These are phyloP conservation scores for Colletotrichum echinochloae DNA, from an alignment of 2,329 filamentous ascomycete genomes.

Conservation along the genomic window DNA sequence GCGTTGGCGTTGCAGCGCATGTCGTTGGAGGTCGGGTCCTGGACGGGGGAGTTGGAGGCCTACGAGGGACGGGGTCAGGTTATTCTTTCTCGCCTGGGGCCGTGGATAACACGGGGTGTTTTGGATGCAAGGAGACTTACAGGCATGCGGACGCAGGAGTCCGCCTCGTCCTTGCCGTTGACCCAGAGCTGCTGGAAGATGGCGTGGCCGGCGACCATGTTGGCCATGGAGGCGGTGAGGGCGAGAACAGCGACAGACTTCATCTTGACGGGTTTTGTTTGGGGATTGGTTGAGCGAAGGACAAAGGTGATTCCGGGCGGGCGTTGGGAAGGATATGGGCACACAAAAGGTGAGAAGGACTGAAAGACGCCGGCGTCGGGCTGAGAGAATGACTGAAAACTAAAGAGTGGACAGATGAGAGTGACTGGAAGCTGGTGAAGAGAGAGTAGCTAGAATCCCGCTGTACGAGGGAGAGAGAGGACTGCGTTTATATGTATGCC, in stretches of 20 bases:
- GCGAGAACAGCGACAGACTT: conserved; percentile 34
- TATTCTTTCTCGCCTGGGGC: neutral
- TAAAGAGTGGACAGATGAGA: conserved; percentile 40
- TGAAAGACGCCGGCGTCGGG: conserved; percentile 40
- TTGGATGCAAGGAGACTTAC: neutral
- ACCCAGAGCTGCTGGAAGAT: conserved; percentile 64
- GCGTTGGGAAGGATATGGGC: conserved; percentile 31
- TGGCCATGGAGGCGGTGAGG: conserved; percentile 39
- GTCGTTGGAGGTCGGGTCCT: conserved; percentile 53
- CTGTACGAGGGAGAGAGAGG: neutral
- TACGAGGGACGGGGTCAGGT: neutral
- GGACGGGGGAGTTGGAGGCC: conserved; percentile 55
- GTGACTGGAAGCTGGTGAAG: conserved; percentile 36
- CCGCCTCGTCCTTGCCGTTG: conserved; percentile 47
- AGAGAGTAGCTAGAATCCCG: neutral
- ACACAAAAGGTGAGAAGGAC: conserved; percentile 38
- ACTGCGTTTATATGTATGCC: conserved; percentile 30
- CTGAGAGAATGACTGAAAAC: conserved; percentile 37
- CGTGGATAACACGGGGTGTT: too few relatives aligned
- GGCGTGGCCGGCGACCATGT: conserved; percentile 54
- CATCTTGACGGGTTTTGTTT: conserved; percentile 37
- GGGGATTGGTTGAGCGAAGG: conserved; percentile 25
- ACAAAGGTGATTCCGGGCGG: conserved; percentile 31
- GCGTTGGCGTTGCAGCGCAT: conserved; percentile 57
- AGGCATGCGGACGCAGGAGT: conserved; percentile 40